Base-by-base conservation (phyloP, 2,329 filamentous ascomycete genomes). In the Claviceps digitariae region DNA sequence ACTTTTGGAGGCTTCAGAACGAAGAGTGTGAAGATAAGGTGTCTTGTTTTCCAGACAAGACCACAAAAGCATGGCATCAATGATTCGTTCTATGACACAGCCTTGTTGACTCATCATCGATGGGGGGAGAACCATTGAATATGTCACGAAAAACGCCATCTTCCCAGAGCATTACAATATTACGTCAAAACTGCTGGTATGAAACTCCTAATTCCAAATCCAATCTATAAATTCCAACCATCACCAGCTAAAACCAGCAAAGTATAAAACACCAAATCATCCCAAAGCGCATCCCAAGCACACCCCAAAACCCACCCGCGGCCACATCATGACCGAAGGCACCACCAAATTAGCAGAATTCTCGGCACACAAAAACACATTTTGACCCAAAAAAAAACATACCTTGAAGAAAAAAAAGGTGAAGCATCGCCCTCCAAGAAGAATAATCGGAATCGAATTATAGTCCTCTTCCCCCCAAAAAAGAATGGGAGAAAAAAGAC, bases 361-460 rank as follows among this genome's bases (percentile, higher is more conserved):
- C 36, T 21, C 50, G 44, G 23, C 20, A 45, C 36, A 10, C 36
- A 27, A 27, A 49, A 4, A 48, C 13, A 17, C 3, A 2, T 9
- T 31, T 31, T 15, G 7, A 17, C 1, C 1, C 21, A 15, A 29
- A 36, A 23, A 20, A 44, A 20, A 31, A 57, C 58, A 52, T 45
- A 60, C 58, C 55, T 55, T 8, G 29, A n/a, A 40, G 38, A n/a
- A 23, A 51, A 57, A 60, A 57, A 54, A 43, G 23, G 13, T 59
- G 58, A 60, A 60, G 58, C 58, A 60, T 47, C 58, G 55, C 51
- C 57, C 58, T 58, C 58, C 48, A 52, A 52, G 55, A 58, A 60
- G 58, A 60, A 55, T 60, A 60, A 60, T 60, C 58, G 58, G 58
- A 60, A 60, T 60, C 58, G 58, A 60, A 60, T 59, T 54, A 58